Percentiles rank a stretch among this genome's conserved stretches.
Conservation (phyloP, 2,329 filamentous ascomycete species). For the Penicillium oxalicum region DNA sequence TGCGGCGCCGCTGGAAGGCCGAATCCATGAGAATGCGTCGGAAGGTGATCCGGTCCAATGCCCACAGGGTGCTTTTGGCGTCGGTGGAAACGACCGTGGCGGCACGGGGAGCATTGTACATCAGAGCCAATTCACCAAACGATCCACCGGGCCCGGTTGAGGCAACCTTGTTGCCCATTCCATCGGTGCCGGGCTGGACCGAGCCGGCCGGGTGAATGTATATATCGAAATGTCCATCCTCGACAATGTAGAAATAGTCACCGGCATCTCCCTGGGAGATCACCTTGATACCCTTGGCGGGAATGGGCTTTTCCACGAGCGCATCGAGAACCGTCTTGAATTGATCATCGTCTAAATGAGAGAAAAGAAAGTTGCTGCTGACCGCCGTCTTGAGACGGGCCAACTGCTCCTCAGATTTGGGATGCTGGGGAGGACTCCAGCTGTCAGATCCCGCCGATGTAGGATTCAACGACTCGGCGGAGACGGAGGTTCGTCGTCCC, state of each 20-base stretch:
- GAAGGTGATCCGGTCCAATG: constrained; percentile 91
- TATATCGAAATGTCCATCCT: constrained; percentile 83
- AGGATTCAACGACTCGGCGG: constrained; percentile 91
- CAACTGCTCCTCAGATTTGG: constrained; percentile 77
- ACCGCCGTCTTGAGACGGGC: constrained; percentile 74
- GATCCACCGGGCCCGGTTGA: constrained; percentile 81
- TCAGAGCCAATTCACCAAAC: constrained; percentile 92
- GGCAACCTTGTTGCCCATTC: constrained; percentile 75
- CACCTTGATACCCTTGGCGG: constrained; percentile 82
- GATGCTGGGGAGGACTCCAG: constrained; percentile 81
- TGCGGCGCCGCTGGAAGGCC: constrained; percentile 87
- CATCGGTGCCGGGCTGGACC: constrained; percentile 72
- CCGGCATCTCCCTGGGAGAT: constrained; percentile 93
- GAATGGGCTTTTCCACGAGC: constrained; percentile 89
- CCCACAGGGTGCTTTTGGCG: constrained; percentile 76
- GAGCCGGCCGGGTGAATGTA: constrained; percentile 75
- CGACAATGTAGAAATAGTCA: constrained; percentile 96
- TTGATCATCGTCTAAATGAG: constrained; percentile 90
- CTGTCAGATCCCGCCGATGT: constrained; percentile 76
- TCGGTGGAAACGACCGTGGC: constrained; percentile 87
- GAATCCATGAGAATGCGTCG: constrained; percentile 97
- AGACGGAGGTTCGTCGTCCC: constrained; percentile 88
- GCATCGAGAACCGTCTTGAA: constrained; percentile 80
- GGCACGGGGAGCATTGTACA: constrained; percentile 97
- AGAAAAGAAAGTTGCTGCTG: constrained; percentile 86